Evolutionary conservation across 2,329 filamentous ascomycete species (phyloP).

Genomic region (Pseudogymnoascus sp.): DNA sequence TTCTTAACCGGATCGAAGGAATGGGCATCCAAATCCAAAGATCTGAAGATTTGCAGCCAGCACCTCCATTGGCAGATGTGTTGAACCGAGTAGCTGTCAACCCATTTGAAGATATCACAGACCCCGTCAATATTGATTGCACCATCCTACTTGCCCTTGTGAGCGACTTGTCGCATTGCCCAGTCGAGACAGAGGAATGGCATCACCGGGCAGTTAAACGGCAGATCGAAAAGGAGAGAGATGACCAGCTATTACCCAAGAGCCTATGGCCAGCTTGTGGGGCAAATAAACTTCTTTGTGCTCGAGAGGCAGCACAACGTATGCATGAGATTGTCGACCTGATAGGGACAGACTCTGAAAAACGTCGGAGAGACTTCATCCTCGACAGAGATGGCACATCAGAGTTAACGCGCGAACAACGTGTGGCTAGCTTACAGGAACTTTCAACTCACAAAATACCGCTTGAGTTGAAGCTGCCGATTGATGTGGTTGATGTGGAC

Average conservation of each 20-base stretch:
- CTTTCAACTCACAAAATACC: conserved; percentile 49
- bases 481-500: conserved; percentile 43
- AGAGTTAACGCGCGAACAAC: conserved; percentile 20
- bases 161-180: conserved; percentile 48
- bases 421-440: conserved; percentile 32
- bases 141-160: conserved; percentile 61
- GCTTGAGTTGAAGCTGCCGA: conserved; percentile 47
- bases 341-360: conserved; percentile 52
- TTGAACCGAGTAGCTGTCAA: conserved; percentile 32
- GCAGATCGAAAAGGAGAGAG: conserved; percentile 56
- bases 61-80: conserved; percentile 18
- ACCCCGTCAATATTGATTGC: conserved; percentile 48
- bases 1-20: conserved; percentile 47
- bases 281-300: conserved; percentile 49
- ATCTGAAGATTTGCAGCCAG: conserved; percentile 20
- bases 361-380: conserved; percentile 46
- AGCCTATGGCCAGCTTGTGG: conserved; percentile 55
- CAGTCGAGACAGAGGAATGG: conserved; percentile 26
- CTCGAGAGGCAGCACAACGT: conserved; percentile 50
- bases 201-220: conserved; percentile 25
- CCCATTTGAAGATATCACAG: conserved; percentile 32
- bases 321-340: conserved; percentile 57
- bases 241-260: conserved; percentile 50
- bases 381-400: conserved; percentile 32
- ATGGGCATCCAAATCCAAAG: conserved; percentile 34